Conservation (phyloP, 768 basidiomycete species). For the Terana coerulea region DNA sequence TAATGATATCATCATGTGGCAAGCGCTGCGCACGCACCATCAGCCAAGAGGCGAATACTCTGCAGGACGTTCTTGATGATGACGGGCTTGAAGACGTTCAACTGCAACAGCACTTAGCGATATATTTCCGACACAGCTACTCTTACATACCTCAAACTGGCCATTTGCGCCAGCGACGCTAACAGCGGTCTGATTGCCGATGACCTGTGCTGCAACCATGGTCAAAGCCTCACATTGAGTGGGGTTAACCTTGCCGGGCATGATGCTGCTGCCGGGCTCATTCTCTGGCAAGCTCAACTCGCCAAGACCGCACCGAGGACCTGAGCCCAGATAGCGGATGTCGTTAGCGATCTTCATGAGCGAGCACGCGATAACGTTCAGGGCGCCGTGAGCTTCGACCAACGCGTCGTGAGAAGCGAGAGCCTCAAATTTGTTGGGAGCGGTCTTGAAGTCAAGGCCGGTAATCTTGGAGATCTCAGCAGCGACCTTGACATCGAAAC, state of each 20-base stretch:
- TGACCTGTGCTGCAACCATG: slow-evolving; percentile 98
- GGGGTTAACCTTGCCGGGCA: slow-evolving; percentile 99
- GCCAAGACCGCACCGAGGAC: slow-evolving; percentile 95
- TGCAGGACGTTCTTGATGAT: slow-evolving; percentile 98
- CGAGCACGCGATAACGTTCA: slow-evolving; percentile 95
- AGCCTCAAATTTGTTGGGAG: slow-evolving; percentile 99
- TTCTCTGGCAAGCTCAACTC: slow-evolving; percentile 95
- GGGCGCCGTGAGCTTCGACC: slow-evolving; percentile 94
- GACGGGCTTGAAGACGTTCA: slow-evolving; percentile 99
- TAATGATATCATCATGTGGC: neutral
- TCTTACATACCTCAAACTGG: slow-evolving; percentile 81
- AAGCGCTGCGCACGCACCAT: slow-evolving; percentile 54
- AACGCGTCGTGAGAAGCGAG: slow-evolving; percentile 98
- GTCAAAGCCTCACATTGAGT: slow-evolving; percentile 99
- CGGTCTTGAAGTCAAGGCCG: slow-evolving; percentile 89
- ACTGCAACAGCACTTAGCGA: slow-evolving; percentile 35
- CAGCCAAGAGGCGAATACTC: slow-evolving; percentile 89
- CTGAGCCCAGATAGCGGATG: slow-evolving; percentile 95
- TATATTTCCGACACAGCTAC: neutral
- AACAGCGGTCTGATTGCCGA: slow-evolving; percentile 94
- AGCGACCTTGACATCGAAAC: slow-evolving; percentile 94
- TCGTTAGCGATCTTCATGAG: slow-evolving; percentile 99
- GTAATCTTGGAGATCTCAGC: slow-evolving; percentile 88
- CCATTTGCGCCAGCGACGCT: slow-evolving; percentile 92
- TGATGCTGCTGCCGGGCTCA: slow-evolving; percentile 98